A percentile compares a stretch with the other conserved stretches of the same genome.
phyloP scores from a whole-genome alignment of 2,329 filamentous ascomycete species.

The Alternaria gaisen region DNA sequence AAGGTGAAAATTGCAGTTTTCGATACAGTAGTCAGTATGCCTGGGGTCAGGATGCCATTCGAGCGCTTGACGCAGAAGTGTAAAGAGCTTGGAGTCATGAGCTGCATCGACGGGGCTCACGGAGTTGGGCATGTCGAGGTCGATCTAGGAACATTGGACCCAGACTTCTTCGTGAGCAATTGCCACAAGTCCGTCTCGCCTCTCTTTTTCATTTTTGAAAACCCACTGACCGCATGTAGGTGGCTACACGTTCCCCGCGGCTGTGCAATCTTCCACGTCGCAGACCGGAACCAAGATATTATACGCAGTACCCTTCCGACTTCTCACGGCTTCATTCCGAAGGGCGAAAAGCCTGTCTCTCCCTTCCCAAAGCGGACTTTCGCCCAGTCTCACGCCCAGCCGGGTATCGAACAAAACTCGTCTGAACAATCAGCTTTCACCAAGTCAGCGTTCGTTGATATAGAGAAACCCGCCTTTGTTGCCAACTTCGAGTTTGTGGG shows the following conservation, averaged over 20 bases:
- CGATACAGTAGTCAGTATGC: constrained; percentile 81
- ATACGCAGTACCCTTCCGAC: constrained; percentile 80
- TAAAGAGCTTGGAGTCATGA: constrained; percentile 71
- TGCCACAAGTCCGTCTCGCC: constrained; percentile 54
- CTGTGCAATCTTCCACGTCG: constrained; percentile 83
- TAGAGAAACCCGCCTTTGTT: constrained; percentile 68
- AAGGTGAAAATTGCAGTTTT: constrained; percentile 75
- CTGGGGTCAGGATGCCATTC: constrained; percentile 82
- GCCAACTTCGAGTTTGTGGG: constrained; percentile 78
- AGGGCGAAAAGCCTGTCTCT: constrained; percentile 39
- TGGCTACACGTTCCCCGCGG: constrained; percentile 86
- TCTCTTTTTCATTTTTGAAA: not conserved
- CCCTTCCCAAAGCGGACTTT: constrained; percentile 45
- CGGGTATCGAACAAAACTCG: constrained; percentile 4
- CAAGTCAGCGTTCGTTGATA: constrained; percentile 25
- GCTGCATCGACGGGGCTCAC: constrained; percentile 85
- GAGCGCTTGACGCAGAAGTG: constrained; percentile 72
- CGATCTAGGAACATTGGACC: constrained; percentile 71
- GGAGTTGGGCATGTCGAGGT: constrained; percentile 80
- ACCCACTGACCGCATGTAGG: constrained; percentile 44
- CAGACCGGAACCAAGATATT: constrained; percentile 75
- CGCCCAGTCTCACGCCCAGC: constrained; percentile 10
- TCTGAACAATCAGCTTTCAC: constrained; percentile 4
- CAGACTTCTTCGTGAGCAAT: constrained; percentile 89
- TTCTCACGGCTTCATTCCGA: constrained; percentile 76